These are phyloP conservation scores for Lithospermum erythrorhizon DNA, from an alignment of 257 asterid genomes.

Conservation along the genomic window DNA sequence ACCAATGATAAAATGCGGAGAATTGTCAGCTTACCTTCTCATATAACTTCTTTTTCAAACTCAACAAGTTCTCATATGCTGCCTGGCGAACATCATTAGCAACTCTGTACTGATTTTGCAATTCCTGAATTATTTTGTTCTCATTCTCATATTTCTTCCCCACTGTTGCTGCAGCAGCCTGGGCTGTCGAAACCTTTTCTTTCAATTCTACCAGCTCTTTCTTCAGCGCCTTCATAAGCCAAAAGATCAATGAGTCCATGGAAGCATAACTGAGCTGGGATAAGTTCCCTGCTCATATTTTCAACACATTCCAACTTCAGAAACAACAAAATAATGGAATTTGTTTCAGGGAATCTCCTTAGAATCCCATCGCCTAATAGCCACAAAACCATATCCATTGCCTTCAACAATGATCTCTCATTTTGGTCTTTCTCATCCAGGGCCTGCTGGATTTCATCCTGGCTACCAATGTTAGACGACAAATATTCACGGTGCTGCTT, in stretches of 20 bases:
- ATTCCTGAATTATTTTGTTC: conserved; percentile 50
- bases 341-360: background rate
- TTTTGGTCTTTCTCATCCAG: conserved; percentile 60
- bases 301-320: background rate
- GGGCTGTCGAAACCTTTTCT: conserved; percentile 43
- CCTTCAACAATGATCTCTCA: conserved; percentile 82
- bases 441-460: conserved; percentile 81
- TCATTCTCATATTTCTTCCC: conserved; percentile 56
- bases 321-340: background rate
- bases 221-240: conserved; percentile 31
- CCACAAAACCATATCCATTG: conserved; percentile 3
- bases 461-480: conserved; percentile 72
- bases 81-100: conserved; percentile 85
- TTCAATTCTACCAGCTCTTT: conserved; percentile 76
- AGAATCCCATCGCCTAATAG: background rate
- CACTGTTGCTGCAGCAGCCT: conserved; percentile 47
- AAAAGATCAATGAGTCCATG: conserved; percentile 13
- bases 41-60: conserved; percentile 44
- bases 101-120: conserved; percentile 52
- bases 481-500: conserved; percentile 81
- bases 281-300: background rate
- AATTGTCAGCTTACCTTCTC: conserved; percentile 47
- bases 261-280: background rate
- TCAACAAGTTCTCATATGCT: conserved; percentile 53
- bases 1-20: background rate